Evolutionary conservation across 2,329 filamentous ascomycete genomes (phyloP), one percentile per base, ranked within the genome.

Genomic region (Epichloe uncinata): DNA sequence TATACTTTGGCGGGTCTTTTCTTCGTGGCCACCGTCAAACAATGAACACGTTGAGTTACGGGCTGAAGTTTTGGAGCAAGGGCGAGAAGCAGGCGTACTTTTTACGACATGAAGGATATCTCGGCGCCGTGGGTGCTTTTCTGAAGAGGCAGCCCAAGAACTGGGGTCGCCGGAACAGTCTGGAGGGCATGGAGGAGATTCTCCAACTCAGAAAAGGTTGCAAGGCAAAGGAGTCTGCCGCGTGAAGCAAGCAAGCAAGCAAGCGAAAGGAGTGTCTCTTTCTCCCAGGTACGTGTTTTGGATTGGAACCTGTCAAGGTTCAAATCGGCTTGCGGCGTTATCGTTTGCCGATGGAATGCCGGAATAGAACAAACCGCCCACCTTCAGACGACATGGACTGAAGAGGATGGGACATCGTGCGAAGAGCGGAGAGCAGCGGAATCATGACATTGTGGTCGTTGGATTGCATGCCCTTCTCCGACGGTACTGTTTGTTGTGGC

Each of bases 1-100:
- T 98, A 53, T 98, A 98, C 71, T 98, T 98, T 67, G 93, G 93
- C 20, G 93, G 93, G 22, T 93, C 86, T 6, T 98, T 97, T 64
- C 97, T 98, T 63, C 83, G 93, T 41, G 93, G 93, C 40, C 93
- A 98, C 66, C 82, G 86, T 15, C 93, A 97, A 69, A 98, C 93
- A 12, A 98, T 98, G 80, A 95, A 97, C 67, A 97, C 93, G 0
- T 74, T 98, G 9, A 90, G 85, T 50, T 98, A 95, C 63, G 93
- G 91, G 62, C 96, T 98, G 69, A 88, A 88, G 58, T 98, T 97
- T 69, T 98, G 93, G 93, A 89, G 85, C 57, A 88, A 93, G 63
- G 91, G 90, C 41, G 76, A 82, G 61, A 96, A 95, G 67, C 88
- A 96, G 67, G 93, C 93, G 0, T 97, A 95, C 65, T 98, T 98